phyloP scores from a whole-genome alignment of 331 rosid species.

The Cydonia oblonga region DNA sequence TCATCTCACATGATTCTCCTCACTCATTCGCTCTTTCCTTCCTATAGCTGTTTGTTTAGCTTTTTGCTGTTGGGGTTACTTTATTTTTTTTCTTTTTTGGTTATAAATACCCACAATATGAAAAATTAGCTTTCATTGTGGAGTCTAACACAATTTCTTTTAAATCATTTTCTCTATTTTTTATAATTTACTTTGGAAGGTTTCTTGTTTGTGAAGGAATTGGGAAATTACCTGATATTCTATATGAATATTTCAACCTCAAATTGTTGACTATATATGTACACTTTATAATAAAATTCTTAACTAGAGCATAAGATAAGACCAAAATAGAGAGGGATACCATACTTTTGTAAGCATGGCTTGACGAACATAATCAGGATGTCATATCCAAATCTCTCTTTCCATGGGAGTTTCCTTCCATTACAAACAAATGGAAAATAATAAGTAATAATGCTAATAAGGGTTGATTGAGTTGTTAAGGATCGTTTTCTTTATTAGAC shows the following conservation, averaged over 20 bases:
- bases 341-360: too few species aligned
- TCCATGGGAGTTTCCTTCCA: background rate
- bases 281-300: background rate
- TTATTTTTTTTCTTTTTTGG: background rate
- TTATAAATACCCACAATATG: background rate
- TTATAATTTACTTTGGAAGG: background rate
- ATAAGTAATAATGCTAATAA: too few species aligned
- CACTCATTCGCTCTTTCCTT: conserved; percentile 39
- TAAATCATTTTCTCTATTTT: background rate
- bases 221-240: background rate
- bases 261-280: background rate
- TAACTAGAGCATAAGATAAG: too few species aligned
- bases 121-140: background rate
- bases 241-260: background rate
- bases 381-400: background rate
- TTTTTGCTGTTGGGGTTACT: background rate
- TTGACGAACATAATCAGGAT: too few species aligned
- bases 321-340: too few species aligned
- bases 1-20: conserved; percentile 72
- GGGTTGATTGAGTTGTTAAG: too few species aligned
- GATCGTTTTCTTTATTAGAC: too few species aligned
- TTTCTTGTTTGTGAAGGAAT: background rate
- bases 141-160: background rate
- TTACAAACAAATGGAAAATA: background rate
- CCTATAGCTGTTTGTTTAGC: conserved; percentile 6